Evolutionary conservation across 192 early-diverging fungal species (phyloP), one percentile per base, ranked within the genome.

Genomic region (Pilobolus umbonatus): DNA sequence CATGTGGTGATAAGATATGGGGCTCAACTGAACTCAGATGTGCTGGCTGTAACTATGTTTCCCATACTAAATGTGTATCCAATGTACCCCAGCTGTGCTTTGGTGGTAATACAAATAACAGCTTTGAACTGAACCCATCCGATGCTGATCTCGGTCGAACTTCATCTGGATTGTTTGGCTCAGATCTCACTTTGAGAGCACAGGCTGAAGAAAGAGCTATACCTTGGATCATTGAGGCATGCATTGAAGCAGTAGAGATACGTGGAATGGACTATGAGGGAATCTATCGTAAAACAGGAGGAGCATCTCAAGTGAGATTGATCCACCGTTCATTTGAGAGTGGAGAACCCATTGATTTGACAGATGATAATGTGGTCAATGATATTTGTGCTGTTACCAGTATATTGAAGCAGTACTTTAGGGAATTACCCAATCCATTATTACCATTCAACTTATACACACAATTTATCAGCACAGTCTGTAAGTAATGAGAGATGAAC

Each of bases 341-440:
- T n/a, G 73, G 80, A 12, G 69, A 80, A 26, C 55, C 73, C 2
- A 60, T 79, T 0, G 79, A 82, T 19, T 55, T 76, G 14, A 71
- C 76, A 53, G 72, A 75, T 46, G 75, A 76, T 4, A 65, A 68
- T 42, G 65, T 81, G 39, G 74, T 81, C 46, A 81, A 82, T 64
- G 89, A 91, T 59, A 85, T 91, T 29, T 81, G 85, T 43, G 86
- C 84, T 35, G 80, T 88, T n/a, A 91, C 89, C 0, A 84, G 84
- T 56, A 78, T 91, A 24, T 70, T 91, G 26, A 91, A 89, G 65
- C 88, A 91, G 70, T 91, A 89, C 57, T 80, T 91, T 45, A 78
- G 89, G 39, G 83, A 84, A 39, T 61, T 91, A 52, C 85, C 89
- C 1, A 77, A 88, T 48, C 89, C 89, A 8, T 53, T 91, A 25